Conservation (phyloP, 768 basidiomycete species). For the Harrya chromipes region DNA sequence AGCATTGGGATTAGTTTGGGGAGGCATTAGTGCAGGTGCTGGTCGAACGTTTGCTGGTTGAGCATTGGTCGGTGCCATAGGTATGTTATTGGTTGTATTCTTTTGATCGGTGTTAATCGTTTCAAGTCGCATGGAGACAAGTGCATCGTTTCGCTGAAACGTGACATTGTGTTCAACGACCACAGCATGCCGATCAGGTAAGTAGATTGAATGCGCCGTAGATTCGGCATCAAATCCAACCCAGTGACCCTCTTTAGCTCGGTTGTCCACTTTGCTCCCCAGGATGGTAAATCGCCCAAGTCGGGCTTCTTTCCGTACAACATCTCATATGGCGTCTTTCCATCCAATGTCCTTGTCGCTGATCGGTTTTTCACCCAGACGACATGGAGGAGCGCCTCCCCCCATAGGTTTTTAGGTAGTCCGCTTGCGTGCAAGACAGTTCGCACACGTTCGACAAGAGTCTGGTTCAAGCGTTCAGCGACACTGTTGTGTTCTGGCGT, state of each 20-base stretch:
- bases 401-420: not conserved
- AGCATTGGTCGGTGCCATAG: too few species aligned
- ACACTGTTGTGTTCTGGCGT: not conserved
- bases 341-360: too few species aligned
- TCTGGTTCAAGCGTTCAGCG: not conserved
- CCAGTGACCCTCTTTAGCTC: too few species aligned
- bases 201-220: too few species aligned
- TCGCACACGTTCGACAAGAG: not conserved
- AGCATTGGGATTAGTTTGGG: too few species aligned
- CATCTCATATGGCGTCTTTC: too few species aligned
- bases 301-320: not conserved
- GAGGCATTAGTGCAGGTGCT: too few species aligned
- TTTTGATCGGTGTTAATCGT: not conserved
- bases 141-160: not conserved
- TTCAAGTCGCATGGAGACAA: not conserved
- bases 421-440: not conserved
- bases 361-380: conserved; percentile 3
- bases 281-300: not conserved
- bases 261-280: not conserved
- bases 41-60: too few species aligned
- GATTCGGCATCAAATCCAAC: too few species aligned
- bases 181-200: too few species aligned
- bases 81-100: too few species aligned
- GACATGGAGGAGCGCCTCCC: not conserved
- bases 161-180: not conserved